Conservation (phyloP, 1,139 yeast species). For the Debaryomyces subglobosus region DNA sequence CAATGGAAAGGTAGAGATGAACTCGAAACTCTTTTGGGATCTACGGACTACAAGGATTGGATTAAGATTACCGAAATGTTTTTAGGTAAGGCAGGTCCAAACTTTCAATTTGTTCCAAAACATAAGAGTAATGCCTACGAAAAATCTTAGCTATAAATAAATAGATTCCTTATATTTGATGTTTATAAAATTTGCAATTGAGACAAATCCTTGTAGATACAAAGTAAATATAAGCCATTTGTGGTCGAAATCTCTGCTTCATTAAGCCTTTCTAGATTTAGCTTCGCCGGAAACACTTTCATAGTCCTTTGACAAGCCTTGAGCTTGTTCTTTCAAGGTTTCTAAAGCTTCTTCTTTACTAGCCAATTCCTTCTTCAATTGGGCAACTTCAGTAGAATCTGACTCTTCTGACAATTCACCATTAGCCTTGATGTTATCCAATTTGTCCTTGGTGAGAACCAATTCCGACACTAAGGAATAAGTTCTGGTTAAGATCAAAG, state of each 20-base stretch:
- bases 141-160: constrained; percentile 10
- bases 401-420: constrained; percentile 17
- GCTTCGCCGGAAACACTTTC: constrained; percentile 33
- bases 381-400: constrained; percentile 43
- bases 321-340: constrained; percentile 72
- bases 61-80: constrained; percentile 96
- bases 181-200: not conserved
- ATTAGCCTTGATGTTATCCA: constrained; percentile 50
- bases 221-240: not conserved
- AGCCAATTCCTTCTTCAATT: constrained; percentile 57
- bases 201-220: not conserved
- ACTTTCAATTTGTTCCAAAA: constrained; percentile 83
- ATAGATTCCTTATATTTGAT: not conserved
- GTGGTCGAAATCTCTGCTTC: not conserved
- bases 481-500: constrained; percentile 85
- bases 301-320: constrained; percentile 67
- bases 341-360: constrained; percentile 66
- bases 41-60: constrained; percentile 90
- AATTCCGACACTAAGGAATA: constrained; percentile 79
- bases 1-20: constrained; percentile 95
- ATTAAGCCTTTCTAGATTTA: constrained; percentile 11
- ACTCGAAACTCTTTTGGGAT: constrained; percentile 84
- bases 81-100: constrained; percentile 78
- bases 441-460: constrained; percentile 58
- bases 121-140: constrained; percentile 88